Evolutionary conservation across 441 rosid species (phyloP).

Genomic region (Eugenia klotzschiana): DNA sequence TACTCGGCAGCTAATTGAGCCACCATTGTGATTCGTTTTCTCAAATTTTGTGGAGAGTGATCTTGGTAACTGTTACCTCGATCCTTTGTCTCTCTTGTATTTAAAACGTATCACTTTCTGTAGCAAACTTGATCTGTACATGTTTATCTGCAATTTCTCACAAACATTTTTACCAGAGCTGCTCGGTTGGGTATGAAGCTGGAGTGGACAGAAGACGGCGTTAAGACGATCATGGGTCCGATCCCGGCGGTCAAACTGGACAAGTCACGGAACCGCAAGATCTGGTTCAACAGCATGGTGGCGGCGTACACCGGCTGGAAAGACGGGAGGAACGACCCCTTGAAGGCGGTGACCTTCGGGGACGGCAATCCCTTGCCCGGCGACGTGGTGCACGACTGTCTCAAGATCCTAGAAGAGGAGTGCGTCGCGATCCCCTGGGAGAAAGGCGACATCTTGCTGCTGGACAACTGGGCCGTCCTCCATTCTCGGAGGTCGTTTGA

Average conservation of each 20-base stretch:
- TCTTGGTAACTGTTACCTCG: neutral
- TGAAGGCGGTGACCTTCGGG: slow-evolving; percentile 64
- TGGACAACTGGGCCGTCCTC: slow-evolving; percentile 80
- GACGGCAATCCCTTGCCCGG: slow-evolving; percentile 52
- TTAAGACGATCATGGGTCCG: slow-evolving; percentile 69
- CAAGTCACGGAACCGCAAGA: slow-evolving; percentile 46
- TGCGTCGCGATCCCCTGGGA: slow-evolving; percentile 67
- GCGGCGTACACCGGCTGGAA: slow-evolving; percentile 85
- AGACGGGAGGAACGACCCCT: slow-evolving; percentile 59
- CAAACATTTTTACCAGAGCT: slow-evolving; percentile 32
- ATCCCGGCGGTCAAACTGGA: slow-evolving; percentile 60
- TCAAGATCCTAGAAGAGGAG: slow-evolving; percentile 63
- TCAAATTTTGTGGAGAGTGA: neutral
- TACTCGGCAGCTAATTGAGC: neutral
- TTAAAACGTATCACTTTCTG: neutral
- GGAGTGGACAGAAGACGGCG: slow-evolving; percentile 67
- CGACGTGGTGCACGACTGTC: slow-evolving; percentile 43
- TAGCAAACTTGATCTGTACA: neutral
- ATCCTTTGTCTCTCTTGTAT: neutral
- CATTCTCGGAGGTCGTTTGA: slow-evolving; percentile 59
- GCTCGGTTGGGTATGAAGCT: slow-evolving; percentile 62
- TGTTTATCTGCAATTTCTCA: neutral
- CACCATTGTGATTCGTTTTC: neutral
- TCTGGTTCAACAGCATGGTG: slow-evolving; percentile 91
- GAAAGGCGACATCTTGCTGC: slow-evolving; percentile 63